Conservation (phyloP, 2,329 filamentous ascomycete species). For the Colletotrichum acutatum region DNA sequence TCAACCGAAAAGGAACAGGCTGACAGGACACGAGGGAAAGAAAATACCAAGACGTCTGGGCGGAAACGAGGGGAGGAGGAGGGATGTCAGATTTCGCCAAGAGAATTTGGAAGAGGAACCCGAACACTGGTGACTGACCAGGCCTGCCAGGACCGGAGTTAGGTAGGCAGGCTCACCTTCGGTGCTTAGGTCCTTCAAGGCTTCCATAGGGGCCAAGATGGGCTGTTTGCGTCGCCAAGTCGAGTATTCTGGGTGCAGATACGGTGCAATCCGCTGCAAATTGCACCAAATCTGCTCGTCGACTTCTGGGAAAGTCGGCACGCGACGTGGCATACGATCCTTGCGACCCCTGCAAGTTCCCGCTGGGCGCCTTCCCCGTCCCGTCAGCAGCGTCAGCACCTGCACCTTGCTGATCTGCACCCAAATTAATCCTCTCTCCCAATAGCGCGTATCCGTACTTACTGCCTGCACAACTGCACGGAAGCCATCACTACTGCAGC, state of each 20-base stretch:
- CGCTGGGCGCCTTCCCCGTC: conserved; percentile 8
- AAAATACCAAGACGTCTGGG: conserved; percentile 4
- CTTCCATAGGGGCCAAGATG: conserved; percentile 8
- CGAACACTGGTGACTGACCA: neutral
- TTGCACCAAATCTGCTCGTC: conserved; percentile 10
- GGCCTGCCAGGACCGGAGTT: neutral
- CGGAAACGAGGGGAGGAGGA: neutral
- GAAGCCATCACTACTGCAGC: neutral
- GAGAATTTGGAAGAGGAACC: too few relatives aligned
- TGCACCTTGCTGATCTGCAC: neutral
- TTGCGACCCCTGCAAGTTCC: conserved; percentile 22
- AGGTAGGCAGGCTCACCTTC: neutral
- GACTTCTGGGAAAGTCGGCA: conserved; percentile 30
- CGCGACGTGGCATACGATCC: conserved; percentile 32
- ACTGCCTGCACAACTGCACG: neutral
- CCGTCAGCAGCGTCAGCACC: conserved; percentile 14
- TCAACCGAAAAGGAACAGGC: neutral
- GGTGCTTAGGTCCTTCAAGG: neutral
- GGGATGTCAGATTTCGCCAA: conserved; percentile 6
- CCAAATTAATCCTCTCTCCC: neutral
- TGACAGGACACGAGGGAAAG: neutral
- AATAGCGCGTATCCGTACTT: too few relatives aligned
- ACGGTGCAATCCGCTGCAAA: neutral
- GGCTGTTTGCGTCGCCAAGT: conserved; percentile 14
- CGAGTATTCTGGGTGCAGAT: neutral